Evolutionary conservation across 2,329 filamentous ascomycete genomes (phyloP), one percentile per base, ranked within the genome.

Genomic region (Aurifilum marmelostoma): DNA sequence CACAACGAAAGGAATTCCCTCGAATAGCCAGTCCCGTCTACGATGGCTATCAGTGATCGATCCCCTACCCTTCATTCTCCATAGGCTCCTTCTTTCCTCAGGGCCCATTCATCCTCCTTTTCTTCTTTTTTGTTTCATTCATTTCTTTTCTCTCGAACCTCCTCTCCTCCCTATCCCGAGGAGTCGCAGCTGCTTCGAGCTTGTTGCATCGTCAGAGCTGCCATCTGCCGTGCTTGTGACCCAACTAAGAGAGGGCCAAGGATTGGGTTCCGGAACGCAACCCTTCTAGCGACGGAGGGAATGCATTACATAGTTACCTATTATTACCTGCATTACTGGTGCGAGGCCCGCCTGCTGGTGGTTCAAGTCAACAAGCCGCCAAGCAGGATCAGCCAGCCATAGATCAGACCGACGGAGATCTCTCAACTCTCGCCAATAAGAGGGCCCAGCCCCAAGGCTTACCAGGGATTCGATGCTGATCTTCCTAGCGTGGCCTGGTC

Each of bases 221-320:
- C 67, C 67, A 52, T 56, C 59, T 69, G 66, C 69, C 69, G 69
- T 29, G 47, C 16, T 37, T 58, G 52, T 69, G 67, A 59, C 65
- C 58, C n/a, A n/a, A n/a, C n/a, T n/a, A 66, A 27, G 54, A 47
- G n/a, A 43, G 41, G 68, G 62, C 66, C 39, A 58, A 47, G 63
- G 69, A 66, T 66, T 69, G 59, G 65, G 32, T 71, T 69, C 59
- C 54, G 67, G 67, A 54, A 69, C 43, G 67, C 59, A 62, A 71
- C 63, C 52, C 56, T 47, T 66, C 56, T 63, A 66, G 37, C n/a
- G 43, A 8, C 21, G 21, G 43, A n/a, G 43, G 43, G 43, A 47
- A 47, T 47, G 18, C 18, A 47, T 47, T 47, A 61, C 52, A 50
- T 68, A 63, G 63, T 37, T 54, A 66, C 66, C 41, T 47, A 66